These are phyloP conservation scores for Trichoderma atrobrunneum DNA, from an alignment of 2,329 filamentous ascomycete genomes.

Conservation along the genomic window DNA sequence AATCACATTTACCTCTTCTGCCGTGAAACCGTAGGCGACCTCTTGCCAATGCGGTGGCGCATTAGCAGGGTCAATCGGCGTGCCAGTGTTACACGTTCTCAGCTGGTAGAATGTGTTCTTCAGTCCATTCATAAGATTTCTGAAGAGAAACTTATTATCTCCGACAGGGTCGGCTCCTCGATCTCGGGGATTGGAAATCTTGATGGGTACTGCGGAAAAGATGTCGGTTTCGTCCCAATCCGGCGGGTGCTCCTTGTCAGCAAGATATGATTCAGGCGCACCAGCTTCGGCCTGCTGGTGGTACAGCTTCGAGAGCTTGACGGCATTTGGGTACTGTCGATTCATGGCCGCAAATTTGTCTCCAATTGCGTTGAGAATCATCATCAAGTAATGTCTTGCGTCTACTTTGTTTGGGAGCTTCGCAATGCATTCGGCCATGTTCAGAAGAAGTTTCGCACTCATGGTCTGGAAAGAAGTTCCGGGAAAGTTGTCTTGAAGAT, in stretches of 20 bases:
- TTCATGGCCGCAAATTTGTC: constrained; percentile 99
- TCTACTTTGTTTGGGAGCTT: constrained; percentile 91
- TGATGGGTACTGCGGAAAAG: constrained; percentile 93
- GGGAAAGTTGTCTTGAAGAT: constrained; percentile 91
- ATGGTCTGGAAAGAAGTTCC: constrained; percentile 99
- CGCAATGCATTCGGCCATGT: constrained; percentile 97
- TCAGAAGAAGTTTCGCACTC: constrained; percentile 94
- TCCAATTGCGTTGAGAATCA: constrained; percentile 95
- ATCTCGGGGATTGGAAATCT: constrained; percentile 87
- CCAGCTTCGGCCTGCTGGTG: constrained; percentile 63
- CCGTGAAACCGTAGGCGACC: constrained; percentile 92
- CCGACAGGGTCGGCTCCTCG: constrained; percentile 84
- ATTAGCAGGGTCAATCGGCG: constrained; percentile 70
- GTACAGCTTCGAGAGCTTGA: constrained; percentile 82
- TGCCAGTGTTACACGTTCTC: constrained; percentile 77
- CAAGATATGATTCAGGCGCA: constrained; percentile 73
- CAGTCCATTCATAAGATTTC: constrained; percentile 89
- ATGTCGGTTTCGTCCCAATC: constrained; percentile 99
- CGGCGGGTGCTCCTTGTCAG: constrained; percentile 74
- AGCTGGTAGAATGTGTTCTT: constrained; percentile 97
- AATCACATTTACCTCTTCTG: constrained; percentile 94
- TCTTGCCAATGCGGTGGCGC: constrained; percentile 91
- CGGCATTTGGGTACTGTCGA: constrained; percentile 87
- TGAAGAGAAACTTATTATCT: constrained; percentile 98
- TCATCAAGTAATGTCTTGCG: constrained; percentile 90